A percentile compares a stretch with the other conserved stretches of the same genome.
Conservation (phyloP, 306 rosid species). For the Quercus rubra region DNA sequence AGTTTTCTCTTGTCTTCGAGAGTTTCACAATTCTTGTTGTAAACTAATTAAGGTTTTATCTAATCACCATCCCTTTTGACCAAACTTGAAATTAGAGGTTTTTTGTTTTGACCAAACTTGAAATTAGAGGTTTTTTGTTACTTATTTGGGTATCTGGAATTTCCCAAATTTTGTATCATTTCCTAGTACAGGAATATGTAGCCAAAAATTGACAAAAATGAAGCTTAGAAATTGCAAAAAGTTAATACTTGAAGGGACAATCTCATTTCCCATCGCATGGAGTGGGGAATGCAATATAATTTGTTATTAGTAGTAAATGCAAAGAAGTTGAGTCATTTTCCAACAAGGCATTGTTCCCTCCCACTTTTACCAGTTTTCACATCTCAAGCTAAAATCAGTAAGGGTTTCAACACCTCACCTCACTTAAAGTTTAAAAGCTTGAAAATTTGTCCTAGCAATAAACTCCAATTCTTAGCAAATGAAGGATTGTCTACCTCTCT, state of each 20-base stretch:
- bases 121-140: not conserved
- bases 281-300: too few relatives aligned
- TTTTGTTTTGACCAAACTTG: slow-evolving; percentile 12
- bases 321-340: not conserved
- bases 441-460: rapidly evolving
- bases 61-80: slow-evolving; percentile 28
- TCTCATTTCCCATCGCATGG: too few relatives aligned
- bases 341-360: not conserved
- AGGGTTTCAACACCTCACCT: slow-evolving; percentile 26
- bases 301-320: too few relatives aligned
- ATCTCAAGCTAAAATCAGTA: not conserved
- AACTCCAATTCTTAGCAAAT: slow-evolving; percentile 14
- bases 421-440: not conserved
- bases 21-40: slow-evolving; percentile 30
- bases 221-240: too few relatives aligned
- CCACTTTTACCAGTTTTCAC: not conserved
- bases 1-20: slow-evolving; percentile 24
- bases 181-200: too few relatives aligned
- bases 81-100: slow-evolving; percentile 6
- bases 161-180: too few relatives aligned
- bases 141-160: too few relatives aligned
- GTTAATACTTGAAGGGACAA: too few relatives aligned
- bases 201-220: too few relatives aligned
- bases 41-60: slow-evolving; percentile 26
- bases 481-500: not conserved